A percentile compares a stretch with the other conserved stretches of the same genome.
Evolutionary conservation across 306 rosid species (phyloP).

Genomic region (Ammopiptanthus mongolicus): DNA sequence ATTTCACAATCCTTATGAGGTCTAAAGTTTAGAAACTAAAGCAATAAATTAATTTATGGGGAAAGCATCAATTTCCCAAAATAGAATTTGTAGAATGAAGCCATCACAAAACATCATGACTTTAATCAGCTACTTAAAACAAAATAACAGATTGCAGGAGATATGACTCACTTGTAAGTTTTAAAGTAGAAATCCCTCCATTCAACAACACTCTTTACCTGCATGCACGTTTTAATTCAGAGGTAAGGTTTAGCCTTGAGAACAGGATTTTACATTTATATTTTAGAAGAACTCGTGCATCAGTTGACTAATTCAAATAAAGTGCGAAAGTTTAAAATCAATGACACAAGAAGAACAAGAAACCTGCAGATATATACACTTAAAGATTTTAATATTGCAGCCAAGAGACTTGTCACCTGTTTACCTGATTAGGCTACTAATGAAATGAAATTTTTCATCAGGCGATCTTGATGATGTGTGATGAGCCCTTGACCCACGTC

Average conservation of each 20-base stretch:
- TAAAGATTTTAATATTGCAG: neutral
- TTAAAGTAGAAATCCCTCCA: slow-evolving; percentile 85
- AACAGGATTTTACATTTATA: neutral
- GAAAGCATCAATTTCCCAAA: neutral
- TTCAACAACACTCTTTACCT: slow-evolving; percentile 90
- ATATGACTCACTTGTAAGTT: slow-evolving; percentile 67
- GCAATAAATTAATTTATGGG: neutral
- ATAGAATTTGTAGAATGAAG: neutral
- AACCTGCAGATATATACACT: neutral
- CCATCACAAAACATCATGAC: neutral
- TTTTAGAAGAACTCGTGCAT: neutral
- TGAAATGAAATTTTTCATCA: neutral
- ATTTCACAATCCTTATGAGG: neutral
- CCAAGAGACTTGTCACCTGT: neutral
- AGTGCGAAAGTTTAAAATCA: neutral
- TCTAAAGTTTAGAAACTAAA: neutral
- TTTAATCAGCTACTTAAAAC: slow-evolving; percentile 5
- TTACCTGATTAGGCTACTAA: neutral
- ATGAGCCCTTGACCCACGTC: neutral
- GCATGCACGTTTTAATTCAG: slow-evolving; percentile 18
- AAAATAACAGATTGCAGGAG: slow-evolving; percentile 9
- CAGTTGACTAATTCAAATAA: neutral
- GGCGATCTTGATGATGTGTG: neutral
- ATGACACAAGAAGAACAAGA: slow-evolving; percentile 5
- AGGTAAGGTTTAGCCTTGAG: neutral